A percentile compares a stretch with the other conserved stretches of the same genome.
Evolutionary conservation across 345 rosid species (phyloP).

Genomic region (Aquilaria sinensis): DNA sequence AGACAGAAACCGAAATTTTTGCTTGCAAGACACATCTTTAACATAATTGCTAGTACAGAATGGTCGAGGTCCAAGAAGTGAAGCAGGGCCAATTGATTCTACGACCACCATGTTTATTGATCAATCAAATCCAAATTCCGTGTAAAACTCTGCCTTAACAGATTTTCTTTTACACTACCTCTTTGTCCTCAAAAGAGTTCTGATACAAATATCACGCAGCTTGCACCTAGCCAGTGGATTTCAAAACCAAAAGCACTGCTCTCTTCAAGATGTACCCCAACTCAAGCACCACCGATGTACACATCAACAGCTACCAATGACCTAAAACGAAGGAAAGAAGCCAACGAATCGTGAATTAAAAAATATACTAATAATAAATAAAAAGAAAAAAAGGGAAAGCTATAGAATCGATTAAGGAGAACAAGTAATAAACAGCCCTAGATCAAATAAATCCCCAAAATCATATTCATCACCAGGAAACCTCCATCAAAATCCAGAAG

Average conservation of each 20-base stretch:
- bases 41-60: conserved; percentile 29
- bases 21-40: conserved; percentile 30
- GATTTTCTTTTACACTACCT: neutral
- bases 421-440: conserved; percentile 26
- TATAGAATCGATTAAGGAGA: conserved; percentile 16
- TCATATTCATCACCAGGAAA: conserved; percentile 20
- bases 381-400: conserved; percentile 10
- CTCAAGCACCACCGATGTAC: neutral
- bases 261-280: conserved; percentile 11
- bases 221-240: neutral
- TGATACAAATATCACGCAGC: conserved; percentile 7
- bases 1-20: conserved; percentile 28
- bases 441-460: conserved; percentile 25
- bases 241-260: conserved; percentile 18
- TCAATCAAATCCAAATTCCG: conserved; percentile 13
- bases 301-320: conserved; percentile 1
- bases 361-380: too few species aligned
- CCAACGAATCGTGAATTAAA: conserved; percentile 1
- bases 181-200: conserved; percentile 4
- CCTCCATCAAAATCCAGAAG: conserved; percentile 16
- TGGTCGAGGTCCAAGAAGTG: conserved; percentile 51
- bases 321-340: neutral
- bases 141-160: neutral
- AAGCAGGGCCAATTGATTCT: conserved; percentile 62
- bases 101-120: conserved; percentile 48